Base-by-base conservation (phyloP, 768 basidiomycete genomes). In the Pilatotrama ljubarskyi region DNA sequence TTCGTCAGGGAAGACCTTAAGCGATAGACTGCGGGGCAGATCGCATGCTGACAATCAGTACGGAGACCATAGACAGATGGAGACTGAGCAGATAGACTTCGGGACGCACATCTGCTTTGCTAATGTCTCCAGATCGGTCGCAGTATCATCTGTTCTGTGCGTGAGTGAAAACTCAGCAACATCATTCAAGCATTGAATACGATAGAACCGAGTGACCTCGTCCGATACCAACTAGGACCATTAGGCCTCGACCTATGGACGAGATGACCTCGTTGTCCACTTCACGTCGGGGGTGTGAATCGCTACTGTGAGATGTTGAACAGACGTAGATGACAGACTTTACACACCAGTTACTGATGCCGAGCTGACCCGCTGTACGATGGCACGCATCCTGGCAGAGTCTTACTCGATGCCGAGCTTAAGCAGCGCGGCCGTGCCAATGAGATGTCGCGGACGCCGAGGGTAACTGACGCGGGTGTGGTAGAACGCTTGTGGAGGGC, bases 171-270 rank as follows among this genome's bases (percentile, higher is more conserved):
- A 46, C 52, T 72, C 52, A 70, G 66, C 51, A 53, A 38, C 24
- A 51, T 43, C 29, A 41, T 53, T 61, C 37, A 50, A 36, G 49
- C 57, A 17, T 55, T 61, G n/a, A 51, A 52, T 32, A 20, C 24
- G 50, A 35, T 42, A 26, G 26, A 22, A 55, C 47, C 24, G 40
- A 51, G 36, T 52, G 65, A 90, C 91, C 91, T 75, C 79, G 78
- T 42, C 90, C 91, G 64, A 98, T 91, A 25, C 95, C 95, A 35
- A 98, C 85, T 15, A 98, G 83, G 18, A 95, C 90, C 83, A 98
- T 88, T 29, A 98, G 77, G 1, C 95, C 95, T 64, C 82, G 80
- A 17, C 88, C 87, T 61, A 98, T 96, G 37, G 82, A 81, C 3
- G 94, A 93, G 62, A 98, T 85, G 32, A 85, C 78, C 67, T 90